These are phyloP conservation scores for Pseudohyphozyma bogoriensis DNA, from an alignment of 768 basidiomycete genomes.

Conservation along the genomic window DNA sequence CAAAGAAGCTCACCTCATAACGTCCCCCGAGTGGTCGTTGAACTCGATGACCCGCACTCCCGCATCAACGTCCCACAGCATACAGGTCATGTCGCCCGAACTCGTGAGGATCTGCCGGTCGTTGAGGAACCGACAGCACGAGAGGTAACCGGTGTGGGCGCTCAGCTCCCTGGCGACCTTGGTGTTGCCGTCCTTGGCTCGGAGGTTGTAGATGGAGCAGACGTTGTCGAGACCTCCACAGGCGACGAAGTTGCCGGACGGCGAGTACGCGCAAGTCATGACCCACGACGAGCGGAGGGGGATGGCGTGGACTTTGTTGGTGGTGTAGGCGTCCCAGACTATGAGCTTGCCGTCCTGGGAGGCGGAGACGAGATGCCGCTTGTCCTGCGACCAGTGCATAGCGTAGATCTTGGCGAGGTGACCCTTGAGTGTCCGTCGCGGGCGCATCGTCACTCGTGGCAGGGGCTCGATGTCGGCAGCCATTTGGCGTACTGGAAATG, in stretches of 20 bases:
- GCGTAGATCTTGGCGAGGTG: conserved; percentile 99
- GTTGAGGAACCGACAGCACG: conserved; percentile 96
- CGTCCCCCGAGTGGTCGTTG: conserved; percentile 97
- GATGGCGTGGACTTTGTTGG: conserved; percentile 99
- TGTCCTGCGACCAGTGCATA: conserved; percentile 98
- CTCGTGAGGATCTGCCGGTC: conserved; percentile 97
- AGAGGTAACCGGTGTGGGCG: conserved; percentile 95
- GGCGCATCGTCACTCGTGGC: conserved; percentile 93
- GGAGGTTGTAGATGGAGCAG: conserved; percentile 93
- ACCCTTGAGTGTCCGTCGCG: conserved; percentile 85
- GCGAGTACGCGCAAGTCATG: conserved; percentile 99
- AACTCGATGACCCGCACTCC: conserved; percentile 97
- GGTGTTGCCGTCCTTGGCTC: conserved; percentile 59
- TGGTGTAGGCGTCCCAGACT: conserved; percentile 99
- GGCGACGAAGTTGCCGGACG: conserved; percentile 92
- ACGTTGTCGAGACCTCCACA: conserved; percentile 99
- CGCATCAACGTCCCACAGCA: conserved; percentile 99
- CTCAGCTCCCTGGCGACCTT: conserved; percentile 89
- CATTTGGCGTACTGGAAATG: conserved; percentile 90
- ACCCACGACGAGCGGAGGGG: conserved; percentile 97
- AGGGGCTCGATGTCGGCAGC: conserved; percentile 90
- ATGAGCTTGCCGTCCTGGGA: conserved; percentile 99
- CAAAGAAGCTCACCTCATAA: conserved; percentile 73
- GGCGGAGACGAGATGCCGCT: conserved; percentile 96
- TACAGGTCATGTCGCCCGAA: conserved; percentile 99